Conservation (phyloP, 2,329 filamentous ascomycete species). For the Alternaria dauci region DNA sequence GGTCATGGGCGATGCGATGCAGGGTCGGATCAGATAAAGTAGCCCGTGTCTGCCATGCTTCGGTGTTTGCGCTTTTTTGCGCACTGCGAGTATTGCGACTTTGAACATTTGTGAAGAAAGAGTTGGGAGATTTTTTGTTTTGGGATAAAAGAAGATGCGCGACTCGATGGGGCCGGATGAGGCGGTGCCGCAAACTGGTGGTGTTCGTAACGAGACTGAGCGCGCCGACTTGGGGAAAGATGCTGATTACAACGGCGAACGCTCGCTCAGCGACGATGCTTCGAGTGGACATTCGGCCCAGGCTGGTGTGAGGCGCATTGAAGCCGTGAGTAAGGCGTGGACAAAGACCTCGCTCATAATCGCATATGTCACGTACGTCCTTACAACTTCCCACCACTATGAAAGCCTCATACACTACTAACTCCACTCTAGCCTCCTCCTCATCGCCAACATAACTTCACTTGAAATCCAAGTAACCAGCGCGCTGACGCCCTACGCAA, state of each 20-base stretch:
- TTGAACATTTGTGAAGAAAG: neutral
- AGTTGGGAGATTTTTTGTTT: neutral
- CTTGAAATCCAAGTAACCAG: slow-evolving; percentile 71
- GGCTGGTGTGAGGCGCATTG: slow-evolving; percentile 59
- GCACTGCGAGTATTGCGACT: neutral
- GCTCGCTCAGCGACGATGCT: slow-evolving; percentile 16
- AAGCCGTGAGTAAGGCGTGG: slow-evolving; percentile 60
- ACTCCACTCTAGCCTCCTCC: slow-evolving; percentile 47
- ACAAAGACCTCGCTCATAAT: slow-evolving; percentile 56
- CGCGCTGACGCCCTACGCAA: slow-evolving; percentile 70
- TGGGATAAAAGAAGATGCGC: slow-evolving; percentile 14
- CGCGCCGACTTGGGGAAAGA: slow-evolving; percentile 17
- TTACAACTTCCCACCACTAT: neutral
- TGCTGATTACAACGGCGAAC: slow-evolving; percentile 7
- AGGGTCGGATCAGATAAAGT: slow-evolving; percentile 18
- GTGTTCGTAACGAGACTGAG: slow-evolving; percentile 9
- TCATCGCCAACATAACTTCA: slow-evolving; percentile 73
- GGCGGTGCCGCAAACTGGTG: neutral
- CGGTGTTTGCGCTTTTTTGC: neutral
- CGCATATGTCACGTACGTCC: slow-evolving; percentile 55
- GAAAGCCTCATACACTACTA: slow-evolving; percentile 15
- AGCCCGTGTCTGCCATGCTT: neutral
- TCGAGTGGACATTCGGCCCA: slow-evolving; percentile 40
- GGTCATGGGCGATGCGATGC: slow-evolving; percentile 4
- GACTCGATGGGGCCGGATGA: slow-evolving; percentile 15